A percentile compares a stretch with the other conserved stretches of the same genome.
Evolutionary conservation across 2,329 filamentous ascomycete species (phyloP).

Genomic region (Colletotrichum abscissum): DNA sequence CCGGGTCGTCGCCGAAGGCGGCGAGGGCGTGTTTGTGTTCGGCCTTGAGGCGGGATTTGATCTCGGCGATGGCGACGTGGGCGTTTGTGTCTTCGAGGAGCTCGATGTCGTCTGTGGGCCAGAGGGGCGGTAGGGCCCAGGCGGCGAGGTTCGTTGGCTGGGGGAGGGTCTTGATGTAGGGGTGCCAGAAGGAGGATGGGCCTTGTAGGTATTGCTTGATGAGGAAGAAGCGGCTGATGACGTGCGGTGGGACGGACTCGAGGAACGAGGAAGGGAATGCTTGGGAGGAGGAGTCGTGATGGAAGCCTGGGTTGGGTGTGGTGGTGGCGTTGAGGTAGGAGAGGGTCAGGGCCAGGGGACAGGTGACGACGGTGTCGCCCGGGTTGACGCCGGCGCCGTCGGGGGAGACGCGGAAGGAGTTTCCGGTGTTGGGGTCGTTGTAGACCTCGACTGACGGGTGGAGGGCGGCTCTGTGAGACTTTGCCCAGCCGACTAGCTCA

Average conservation of each 20-base stretch:
- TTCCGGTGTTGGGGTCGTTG: constrained; percentile 60
- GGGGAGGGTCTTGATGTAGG: constrained; percentile 75
- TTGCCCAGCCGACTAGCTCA: constrained; percentile 61
- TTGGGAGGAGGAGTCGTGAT: constrained; percentile 29
- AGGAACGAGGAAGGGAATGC: constrained; percentile 64
- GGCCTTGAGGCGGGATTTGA: constrained; percentile 55
- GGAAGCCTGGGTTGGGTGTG: constrained; percentile 38
- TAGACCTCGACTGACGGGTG: constrained; percentile 65
- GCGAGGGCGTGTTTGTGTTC: constrained; percentile 60
- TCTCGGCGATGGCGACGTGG: constrained; percentile 60
- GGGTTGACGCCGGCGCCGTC: constrained; percentile 42
- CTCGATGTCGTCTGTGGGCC: constrained; percentile 69
- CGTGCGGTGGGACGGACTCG: constrained; percentile 62
- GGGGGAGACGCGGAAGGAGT: constrained; percentile 64
- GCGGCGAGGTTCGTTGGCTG: constrained; percentile 62
- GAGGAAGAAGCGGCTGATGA: constrained; percentile 75
- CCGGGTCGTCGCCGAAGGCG: constrained; percentile 36
- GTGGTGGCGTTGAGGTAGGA: constrained; percentile 68
- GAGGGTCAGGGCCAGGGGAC: constrained; percentile 64
- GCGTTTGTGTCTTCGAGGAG: constrained; percentile 67
- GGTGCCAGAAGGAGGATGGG: constrained; percentile 71
- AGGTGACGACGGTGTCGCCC: constrained; percentile 60
- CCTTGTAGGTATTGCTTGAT: constrained; percentile 74
- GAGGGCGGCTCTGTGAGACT: constrained; percentile 56
- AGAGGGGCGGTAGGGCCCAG: constrained; percentile 72